Conservation (phyloP, 1,284 basidiomycete genomes). For the Leccinum insolens region DNA sequence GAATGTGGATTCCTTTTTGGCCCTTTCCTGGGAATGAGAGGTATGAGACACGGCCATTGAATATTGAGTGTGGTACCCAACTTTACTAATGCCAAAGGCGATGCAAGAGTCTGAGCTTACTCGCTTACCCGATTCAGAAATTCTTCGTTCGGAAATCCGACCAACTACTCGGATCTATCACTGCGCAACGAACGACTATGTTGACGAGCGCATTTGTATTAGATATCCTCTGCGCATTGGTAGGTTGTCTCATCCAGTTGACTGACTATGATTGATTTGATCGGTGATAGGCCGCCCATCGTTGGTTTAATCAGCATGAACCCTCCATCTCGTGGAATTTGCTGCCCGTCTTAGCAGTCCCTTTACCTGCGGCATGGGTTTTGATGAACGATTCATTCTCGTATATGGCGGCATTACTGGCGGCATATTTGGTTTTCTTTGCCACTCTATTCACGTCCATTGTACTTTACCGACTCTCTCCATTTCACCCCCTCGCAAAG, state of each 20-base stretch:
- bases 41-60: no score
- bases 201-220: conserved; percentile 9
- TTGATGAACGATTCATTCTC: conserved; percentile 16
- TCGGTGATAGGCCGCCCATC: conserved; percentile 10
- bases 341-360: conserved; percentile 14
- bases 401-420: conserved; percentile 7
- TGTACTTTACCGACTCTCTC: conserved; percentile 36
- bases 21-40: no score
- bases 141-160: background rate
- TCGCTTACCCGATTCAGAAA: conserved; percentile 11
- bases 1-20: no score
- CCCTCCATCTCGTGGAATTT: conserved; percentile 23
- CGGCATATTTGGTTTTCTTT: conserved; percentile 22
- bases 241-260: background rate
- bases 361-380: conserved; percentile 16
- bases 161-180: background rate
- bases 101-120: background rate
- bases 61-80: no score
- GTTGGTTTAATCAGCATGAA: conserved; percentile 23
- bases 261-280: background rate
- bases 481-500: conserved; percentile 37
- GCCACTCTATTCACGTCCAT: conserved; percentile 27
- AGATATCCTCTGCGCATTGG: conserved; percentile 27
- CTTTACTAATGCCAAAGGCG: background rate
- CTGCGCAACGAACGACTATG: conserved; percentile 4